Percentiles rank a stretch among this genome's conserved stretches.
phyloP scores from a whole-genome alignment of 2,329 filamentous ascomycete species.

The Ophiostoma ulmi region DNA sequence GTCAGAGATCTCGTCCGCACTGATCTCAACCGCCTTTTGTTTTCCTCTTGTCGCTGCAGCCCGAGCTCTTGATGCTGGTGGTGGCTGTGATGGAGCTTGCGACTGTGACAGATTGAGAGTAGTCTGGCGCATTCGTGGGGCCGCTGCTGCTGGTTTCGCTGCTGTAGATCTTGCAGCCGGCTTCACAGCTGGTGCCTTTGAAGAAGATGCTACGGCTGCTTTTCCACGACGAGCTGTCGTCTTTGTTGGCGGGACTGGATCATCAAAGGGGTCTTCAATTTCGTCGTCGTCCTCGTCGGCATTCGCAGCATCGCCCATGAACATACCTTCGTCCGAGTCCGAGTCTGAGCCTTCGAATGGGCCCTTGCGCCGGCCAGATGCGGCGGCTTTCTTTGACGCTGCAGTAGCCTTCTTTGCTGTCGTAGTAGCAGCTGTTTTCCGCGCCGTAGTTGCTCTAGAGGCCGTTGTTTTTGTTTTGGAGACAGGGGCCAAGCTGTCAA shows the following conservation, averaged over 20 bases:
- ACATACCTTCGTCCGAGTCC: conserved; percentile 43
- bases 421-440: conserved; percentile 28
- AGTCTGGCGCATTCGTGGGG: conserved; percentile 23
- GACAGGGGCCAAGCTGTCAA: conserved; percentile 46
- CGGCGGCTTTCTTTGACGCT: conserved; percentile 37
- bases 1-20: conserved; percentile 29
- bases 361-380: conserved; percentile 42
- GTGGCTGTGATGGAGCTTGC: neutral
- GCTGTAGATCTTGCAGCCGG: conserved; percentile 2
- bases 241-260: conserved; percentile 34
- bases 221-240: conserved; percentile 32
- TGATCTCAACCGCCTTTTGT: conserved; percentile 22
- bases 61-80: neutral
- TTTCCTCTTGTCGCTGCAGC: conserved; percentile 8
- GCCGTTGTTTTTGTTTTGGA: conserved; percentile 22
- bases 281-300: conserved; percentile 24
- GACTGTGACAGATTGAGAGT: conserved; percentile 25
- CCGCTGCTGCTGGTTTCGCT: conserved; percentile 8
- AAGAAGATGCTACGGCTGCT: conserved; percentile 10
- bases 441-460: conserved; percentile 7
- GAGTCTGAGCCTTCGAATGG: conserved; percentile 38
- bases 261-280: conserved; percentile 25
- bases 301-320: conserved; percentile 48
- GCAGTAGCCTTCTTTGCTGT: conserved; percentile 30
- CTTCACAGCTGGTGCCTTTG: neutral